Percentiles rank a stretch among this genome's conserved stretches.
Conservation (phyloP, 805 yeast genomes). For the Phaffomyces opuntiae region DNA sequence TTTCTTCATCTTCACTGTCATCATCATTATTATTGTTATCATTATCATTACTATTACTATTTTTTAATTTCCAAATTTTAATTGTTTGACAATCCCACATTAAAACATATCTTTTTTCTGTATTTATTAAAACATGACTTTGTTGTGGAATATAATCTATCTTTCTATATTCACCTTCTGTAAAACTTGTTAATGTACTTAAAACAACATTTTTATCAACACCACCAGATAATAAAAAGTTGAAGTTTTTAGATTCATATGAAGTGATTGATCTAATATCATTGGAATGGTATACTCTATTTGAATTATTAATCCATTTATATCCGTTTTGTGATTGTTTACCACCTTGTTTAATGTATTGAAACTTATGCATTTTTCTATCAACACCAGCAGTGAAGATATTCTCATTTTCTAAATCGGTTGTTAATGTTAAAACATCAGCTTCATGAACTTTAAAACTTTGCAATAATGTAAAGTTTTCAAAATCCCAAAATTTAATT, state of each 20-base stretch:
- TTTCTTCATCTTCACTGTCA: constrained; percentile 11
- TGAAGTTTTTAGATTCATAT: constrained; percentile 61
- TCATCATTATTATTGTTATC: constrained; percentile 20
- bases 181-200: constrained; percentile 59
- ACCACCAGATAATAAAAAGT: constrained; percentile 75
- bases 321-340: background rate
- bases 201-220: constrained; percentile 63
- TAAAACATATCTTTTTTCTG: constrained; percentile 44
- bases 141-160: constrained; percentile 55
- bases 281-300: constrained; percentile 75
- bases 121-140: constrained; percentile 44
- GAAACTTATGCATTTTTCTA: constrained; percentile 74
- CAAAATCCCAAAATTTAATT: constrained; percentile 87
- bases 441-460: constrained; percentile 83
- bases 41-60: constrained; percentile 16
- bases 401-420: constrained; percentile 51
- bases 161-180: constrained; percentile 64
- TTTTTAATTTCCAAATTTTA: constrained; percentile 67
- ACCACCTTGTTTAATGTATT: constrained; percentile 21
- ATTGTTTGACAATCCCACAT: constrained; percentile 81
- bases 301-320: constrained; percentile 73
- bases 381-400: constrained; percentile 92
- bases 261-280: constrained; percentile 75
- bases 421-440: constrained; percentile 71
- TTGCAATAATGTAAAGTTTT: constrained; percentile 69